Evolutionary conservation across 2,329 filamentous ascomycete species (phyloP).

Genomic region (Microdochium bolleyi): DNA sequence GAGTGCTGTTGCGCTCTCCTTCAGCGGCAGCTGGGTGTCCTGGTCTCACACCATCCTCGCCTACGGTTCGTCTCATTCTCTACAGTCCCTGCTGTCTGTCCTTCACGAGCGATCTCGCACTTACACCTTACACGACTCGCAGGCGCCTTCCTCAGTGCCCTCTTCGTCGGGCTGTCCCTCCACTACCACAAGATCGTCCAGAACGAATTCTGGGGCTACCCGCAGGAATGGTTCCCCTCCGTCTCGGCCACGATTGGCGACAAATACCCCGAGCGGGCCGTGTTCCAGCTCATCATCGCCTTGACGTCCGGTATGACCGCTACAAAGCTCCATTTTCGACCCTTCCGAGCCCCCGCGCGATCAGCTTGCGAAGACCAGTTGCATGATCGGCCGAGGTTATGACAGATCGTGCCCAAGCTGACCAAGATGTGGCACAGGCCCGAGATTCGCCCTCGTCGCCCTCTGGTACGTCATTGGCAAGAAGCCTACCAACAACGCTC

Average conservation of each 20-base stretch:
- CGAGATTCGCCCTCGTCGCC: conserved; percentile 82
- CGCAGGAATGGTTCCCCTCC: conserved; percentile 93
- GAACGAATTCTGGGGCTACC: conserved; percentile 93
- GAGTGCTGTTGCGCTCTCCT: conserved; percentile 47
- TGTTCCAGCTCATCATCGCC: conserved; percentile 96
- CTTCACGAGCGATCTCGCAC: neutral
- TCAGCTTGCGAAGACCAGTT: neutral
- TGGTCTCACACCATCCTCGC: conserved; percentile 79
- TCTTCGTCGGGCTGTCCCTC: conserved; percentile 70
- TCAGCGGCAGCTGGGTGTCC: conserved; percentile 87
- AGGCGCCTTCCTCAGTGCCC: conserved; percentile 81
- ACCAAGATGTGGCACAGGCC: conserved; percentile 42
- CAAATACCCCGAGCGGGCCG: conserved; percentile 89
- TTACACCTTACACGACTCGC: conserved; percentile 1
- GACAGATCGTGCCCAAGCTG: neutral
- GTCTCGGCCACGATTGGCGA: conserved; percentile 97
- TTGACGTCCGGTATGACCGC: conserved; percentile 69
- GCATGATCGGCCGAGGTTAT: too few relatives aligned
- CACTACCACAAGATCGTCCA: conserved; percentile 97
- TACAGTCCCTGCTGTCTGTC: neutral
- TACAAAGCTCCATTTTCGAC: neutral
- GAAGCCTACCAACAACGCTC: conserved; percentile 55
- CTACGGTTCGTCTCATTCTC: conserved; percentile 51
- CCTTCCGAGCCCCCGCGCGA: neutral
- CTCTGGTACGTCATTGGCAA: conserved; percentile 88